Percentiles rank a stretch among this genome's conserved stretches.
These are phyloP conservation scores for Colletotrichum melonis DNA, from an alignment of 2,329 filamentous ascomycete genomes.

Conservation along the genomic window DNA sequence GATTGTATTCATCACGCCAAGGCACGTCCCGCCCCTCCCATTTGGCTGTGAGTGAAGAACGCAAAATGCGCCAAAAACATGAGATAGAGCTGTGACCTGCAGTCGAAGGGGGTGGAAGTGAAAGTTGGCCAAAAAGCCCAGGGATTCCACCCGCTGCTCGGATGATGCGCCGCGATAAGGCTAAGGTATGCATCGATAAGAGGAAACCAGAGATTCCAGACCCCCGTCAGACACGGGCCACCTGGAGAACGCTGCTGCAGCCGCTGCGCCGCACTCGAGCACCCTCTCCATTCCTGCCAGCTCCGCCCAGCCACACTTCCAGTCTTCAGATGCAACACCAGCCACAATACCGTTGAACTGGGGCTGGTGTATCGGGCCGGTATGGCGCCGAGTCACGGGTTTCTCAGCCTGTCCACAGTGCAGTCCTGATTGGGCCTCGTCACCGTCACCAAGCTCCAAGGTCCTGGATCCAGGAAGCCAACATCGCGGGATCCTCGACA, in stretches of 20 bases:
- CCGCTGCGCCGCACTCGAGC: constrained; percentile 13
- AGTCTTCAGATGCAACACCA: neutral
- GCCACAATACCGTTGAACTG: neutral
- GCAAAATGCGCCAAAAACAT: constrained; percentile 8
- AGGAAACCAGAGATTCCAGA: neutral
- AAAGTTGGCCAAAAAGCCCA: neutral
- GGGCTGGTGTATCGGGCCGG: constrained; percentile 24
- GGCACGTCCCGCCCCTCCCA: constrained; percentile 3
- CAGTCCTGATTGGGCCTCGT: constrained; percentile 35
- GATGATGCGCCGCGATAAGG: constrained; percentile 13
- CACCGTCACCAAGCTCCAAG: constrained; percentile 37
- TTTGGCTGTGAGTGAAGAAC: neutral
- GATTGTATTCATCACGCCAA: constrained; percentile 6
- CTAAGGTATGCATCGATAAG: constrained; percentile 2
- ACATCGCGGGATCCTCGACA: constrained; percentile 34
- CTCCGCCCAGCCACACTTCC: neutral
- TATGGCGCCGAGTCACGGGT: constrained; percentile 32
- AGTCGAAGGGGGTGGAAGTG: neutral
- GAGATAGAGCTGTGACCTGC: neutral
- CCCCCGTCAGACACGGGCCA: constrained; percentile 1
- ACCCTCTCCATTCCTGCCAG: neutral
- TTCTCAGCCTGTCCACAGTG: constrained; percentile 29
- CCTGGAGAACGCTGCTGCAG: neutral
- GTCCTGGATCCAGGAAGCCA: constrained; percentile 35
- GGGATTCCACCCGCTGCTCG: constrained; percentile 15